Conservation (phyloP, 257 asterid species). For the Fraxinus quadrangulata region DNA sequence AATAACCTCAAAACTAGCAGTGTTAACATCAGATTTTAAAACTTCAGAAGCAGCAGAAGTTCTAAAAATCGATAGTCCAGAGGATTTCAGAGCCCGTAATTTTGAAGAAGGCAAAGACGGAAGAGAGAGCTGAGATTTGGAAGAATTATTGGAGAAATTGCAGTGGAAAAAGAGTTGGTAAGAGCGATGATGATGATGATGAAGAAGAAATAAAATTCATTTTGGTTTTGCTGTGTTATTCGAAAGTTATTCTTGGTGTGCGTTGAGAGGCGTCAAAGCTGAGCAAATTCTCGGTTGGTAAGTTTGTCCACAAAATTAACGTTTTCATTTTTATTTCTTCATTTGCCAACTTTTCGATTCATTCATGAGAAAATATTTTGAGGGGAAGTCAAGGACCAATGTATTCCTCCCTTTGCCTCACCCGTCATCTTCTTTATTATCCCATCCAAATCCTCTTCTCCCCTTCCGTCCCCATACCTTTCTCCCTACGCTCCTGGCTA, state of each 20-base stretch:
- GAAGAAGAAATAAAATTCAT: slow-evolving; percentile 30
- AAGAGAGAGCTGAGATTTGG: slow-evolving; percentile 49
- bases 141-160: slow-evolving; percentile 45
- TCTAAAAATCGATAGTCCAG: slow-evolving; percentile 40
- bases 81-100: slow-evolving; percentile 38
- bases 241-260: neutral
- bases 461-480: too few relatives aligned
- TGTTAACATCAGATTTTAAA: slow-evolving; percentile 37
- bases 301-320: slow-evolving; percentile 35
- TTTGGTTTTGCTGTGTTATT: neutral
- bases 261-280: slow-evolving; percentile 5
- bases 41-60: slow-evolving; percentile 64
- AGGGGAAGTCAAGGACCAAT: too few relatives aligned
- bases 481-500: too few relatives aligned
- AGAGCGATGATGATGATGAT: slow-evolving; percentile 42
- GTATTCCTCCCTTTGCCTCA: too few relatives aligned
- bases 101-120: slow-evolving; percentile 32
- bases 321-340: too few relatives aligned
- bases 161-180: slow-evolving; percentile 46
- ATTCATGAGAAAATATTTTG: too few relatives aligned
- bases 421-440: too few relatives aligned
- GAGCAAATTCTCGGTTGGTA: neutral
- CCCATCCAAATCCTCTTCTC: too few relatives aligned
- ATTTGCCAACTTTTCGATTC: too few relatives aligned
- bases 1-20: slow-evolving; percentile 42